Percentiles rank a stretch among this genome's conserved stretches.
phyloP scores from a whole-genome alignment of 306 rosid genomes.

The Castanea mollissima region DNA sequence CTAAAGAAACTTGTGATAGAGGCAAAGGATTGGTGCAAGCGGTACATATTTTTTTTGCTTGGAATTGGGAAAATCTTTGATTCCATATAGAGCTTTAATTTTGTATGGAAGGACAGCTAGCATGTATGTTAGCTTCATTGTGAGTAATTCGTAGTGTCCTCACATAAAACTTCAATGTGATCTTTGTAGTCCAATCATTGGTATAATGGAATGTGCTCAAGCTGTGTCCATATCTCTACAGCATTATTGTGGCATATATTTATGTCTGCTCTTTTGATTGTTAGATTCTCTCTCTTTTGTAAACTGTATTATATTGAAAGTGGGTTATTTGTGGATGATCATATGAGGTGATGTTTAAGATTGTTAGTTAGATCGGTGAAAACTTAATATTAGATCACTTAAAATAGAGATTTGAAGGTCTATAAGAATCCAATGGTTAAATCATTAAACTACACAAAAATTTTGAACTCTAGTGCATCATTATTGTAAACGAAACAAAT shows the following conservation, averaged over 20 bases:
- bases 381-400: no score
- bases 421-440: no score
- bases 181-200: conserved; percentile 9
- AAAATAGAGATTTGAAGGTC: no score
- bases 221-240: conserved; percentile 5
- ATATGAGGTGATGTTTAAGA: no score
- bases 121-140: conserved; percentile 8
- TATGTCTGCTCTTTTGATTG: not conserved
- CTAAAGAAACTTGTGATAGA: not conserved
- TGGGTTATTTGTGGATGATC: no score
- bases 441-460: no score
- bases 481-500: no score
- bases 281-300: no score
- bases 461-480: no score
- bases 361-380: not conserved
- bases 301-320: no score
- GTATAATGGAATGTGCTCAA: not conserved
- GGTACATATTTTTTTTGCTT: conserved; percentile 5
- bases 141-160: conserved; percentile 21
- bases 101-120: not conserved
- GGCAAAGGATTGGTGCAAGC: not conserved
- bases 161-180: conserved; percentile 8
- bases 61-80: not conserved
- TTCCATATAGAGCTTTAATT: conserved; percentile 1
- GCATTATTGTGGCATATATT: conserved; percentile 3